Conservation (phyloP, 2,329 filamentous ascomycete genomes). For the Fusarium sp. region DNA sequence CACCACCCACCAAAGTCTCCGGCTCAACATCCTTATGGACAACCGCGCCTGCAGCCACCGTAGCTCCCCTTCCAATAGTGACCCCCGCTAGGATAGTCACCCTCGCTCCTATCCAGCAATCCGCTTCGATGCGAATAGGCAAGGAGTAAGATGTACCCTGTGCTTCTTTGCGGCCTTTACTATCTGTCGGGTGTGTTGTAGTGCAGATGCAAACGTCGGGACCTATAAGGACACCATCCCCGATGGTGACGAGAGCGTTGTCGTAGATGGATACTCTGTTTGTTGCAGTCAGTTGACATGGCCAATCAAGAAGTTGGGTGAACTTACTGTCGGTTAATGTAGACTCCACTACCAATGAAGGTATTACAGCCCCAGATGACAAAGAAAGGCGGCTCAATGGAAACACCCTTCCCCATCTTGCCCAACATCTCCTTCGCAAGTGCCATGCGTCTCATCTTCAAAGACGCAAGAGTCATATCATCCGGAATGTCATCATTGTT, state of each 20-base stretch:
- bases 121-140: constrained; percentile 15
- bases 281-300: background rate
- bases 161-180: background rate
- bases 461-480: background rate
- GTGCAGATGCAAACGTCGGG: constrained; percentile 22
- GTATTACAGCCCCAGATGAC: constrained; percentile 23
- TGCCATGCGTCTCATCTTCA: constrained; percentile 8
- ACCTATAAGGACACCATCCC: constrained; percentile 1
- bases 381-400: constrained; percentile 20
- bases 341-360: constrained; percentile 9
- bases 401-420: background rate
- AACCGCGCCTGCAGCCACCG: constrained; percentile 21
- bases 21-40: constrained; percentile 18
- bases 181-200: constrained; percentile 2
- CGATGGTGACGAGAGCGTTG: constrained; percentile 20
- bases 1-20: constrained; percentile 22
- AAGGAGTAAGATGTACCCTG: constrained; percentile 17
- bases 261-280: constrained; percentile 6
- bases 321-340: constrained; percentile 22
- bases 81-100: constrained; percentile 16
- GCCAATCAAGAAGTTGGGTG: fast-evolving
- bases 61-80: constrained; percentile 12
- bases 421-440: constrained; percentile 15
- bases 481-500: constrained; percentile 11
- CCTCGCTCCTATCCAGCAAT: constrained; percentile 22